These are phyloP conservation scores for Chrysanthemum makinoi DNA, from an alignment of 129 eudicot genomes.

Conservation along the genomic window DNA sequence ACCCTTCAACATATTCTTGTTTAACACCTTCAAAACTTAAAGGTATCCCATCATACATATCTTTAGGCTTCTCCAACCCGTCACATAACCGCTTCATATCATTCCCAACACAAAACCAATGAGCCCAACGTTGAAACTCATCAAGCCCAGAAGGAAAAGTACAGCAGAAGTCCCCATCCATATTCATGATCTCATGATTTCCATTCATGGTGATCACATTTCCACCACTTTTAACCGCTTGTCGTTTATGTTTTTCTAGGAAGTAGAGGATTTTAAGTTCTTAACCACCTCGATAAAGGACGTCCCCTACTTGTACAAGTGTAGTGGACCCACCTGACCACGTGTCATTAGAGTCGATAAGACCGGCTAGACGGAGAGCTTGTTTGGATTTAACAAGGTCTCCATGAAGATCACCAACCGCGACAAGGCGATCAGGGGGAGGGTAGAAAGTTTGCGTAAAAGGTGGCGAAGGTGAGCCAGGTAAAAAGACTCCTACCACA, in stretches of 20 bases:
- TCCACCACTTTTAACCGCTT: conserved; percentile 56
- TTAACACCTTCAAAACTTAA: conserved; percentile 28
- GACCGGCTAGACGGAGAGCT: conserved; percentile 62
- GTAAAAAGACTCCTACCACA: conserved; percentile 61
- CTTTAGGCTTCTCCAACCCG: conserved; percentile 31
- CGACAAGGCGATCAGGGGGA: conserved; percentile 59
- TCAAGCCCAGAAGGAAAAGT: conserved; percentile 35
- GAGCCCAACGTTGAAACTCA: conserved; percentile 69
- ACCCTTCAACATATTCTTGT: conserved; percentile 41
- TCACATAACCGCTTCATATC: conserved; percentile 64
- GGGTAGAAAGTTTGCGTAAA: conserved; percentile 41
- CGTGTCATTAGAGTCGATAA: conserved; percentile 49
- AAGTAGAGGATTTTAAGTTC: conserved; percentile 65
- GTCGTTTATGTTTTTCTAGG: conserved; percentile 64
- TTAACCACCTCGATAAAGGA: conserved; percentile 71
- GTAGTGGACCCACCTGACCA: conserved; percentile 77
- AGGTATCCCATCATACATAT: conserved; percentile 55
- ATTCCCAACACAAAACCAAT: conserved; percentile 70
- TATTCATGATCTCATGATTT: conserved; percentile 81
- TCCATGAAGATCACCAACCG: conserved; percentile 89
- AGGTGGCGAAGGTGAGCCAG: conserved; percentile 32
- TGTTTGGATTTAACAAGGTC: conserved; percentile 64
- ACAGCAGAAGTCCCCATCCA: conserved; percentile 54
- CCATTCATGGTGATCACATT: conserved; percentile 73
- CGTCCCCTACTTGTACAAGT: conserved; percentile 82